Evolutionary conservation across 805 yeast genomes (phyloP), one percentile per base, ranked within the genome.

Genomic region (Kluyveromyces aestuarii): DNA sequence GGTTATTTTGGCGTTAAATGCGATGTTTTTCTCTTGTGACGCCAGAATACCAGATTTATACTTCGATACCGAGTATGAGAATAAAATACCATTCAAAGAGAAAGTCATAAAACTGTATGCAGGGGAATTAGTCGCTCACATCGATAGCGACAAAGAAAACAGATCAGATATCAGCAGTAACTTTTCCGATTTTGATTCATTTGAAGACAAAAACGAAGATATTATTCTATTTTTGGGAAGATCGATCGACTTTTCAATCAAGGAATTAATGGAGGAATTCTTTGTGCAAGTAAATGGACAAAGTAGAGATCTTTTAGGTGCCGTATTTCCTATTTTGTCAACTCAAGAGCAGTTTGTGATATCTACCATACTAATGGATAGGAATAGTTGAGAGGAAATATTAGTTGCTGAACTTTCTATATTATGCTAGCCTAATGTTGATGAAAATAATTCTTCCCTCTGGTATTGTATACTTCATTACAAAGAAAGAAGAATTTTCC

Each of bases 81-180:
- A 16, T 27, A 14, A 10, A 4, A 16, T 35, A 10, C 16, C 39
- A 2, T 43, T 43, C 39, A 43, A 43, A 21, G 45, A 43, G 14
- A 33, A 43, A 18, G 10, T 17, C 10, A n/a, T 16, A 7, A 35
- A 43, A 27, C 81, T 85, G 2, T 75, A 80, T 57, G 67, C 70
- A 41, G 68, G 71, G 7, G 84, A 80, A 48, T 56, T 78, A n/a
- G 89, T 91, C 36, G 69, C 87, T 98, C 0, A 77, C 98, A 59
- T 87, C 96, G 0, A 85, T 82, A 83, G 80, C 95, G 3, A 81
- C 77, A 55, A 65, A 66, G 14, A 73, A 81, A 75, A 21, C 16
- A 13, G 19, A 11, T 11, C 38, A 8, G 45, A 43, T 16, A 21
- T 33, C 8, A 19, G 27, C 16, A 14, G 39, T 14, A 27, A 43